Base-by-base conservation (phyloP, 2,329 filamentous ascomycete genomes). In the Ramularia endophylla region DNA sequence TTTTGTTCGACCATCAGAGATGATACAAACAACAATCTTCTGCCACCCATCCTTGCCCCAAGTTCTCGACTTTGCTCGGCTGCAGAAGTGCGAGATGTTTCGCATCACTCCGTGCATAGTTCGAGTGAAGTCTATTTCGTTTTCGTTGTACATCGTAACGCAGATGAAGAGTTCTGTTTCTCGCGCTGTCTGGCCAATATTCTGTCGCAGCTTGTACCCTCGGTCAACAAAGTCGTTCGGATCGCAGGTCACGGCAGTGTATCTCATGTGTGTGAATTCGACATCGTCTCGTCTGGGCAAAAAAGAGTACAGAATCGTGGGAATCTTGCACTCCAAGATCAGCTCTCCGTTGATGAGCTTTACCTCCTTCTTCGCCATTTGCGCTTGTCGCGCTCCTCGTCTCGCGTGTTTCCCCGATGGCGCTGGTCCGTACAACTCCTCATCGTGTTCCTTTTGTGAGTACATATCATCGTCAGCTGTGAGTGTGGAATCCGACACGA, bases 61-160 rank as follows among this genome's bases (percentile, higher is more conserved):
- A 0, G 89, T 97, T 44, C 92, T 80, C 5, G 88, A 95, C 63
- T 92, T 90, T 40, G 83, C 85, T 39, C 92, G 82, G 15, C 83
- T 87, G 71, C 92, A 98, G 66, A 98, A 95, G 63, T 97, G 92
- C 11, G 86, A 81, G 56, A 98, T 90, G 63, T 98, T 98, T 64
- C 94, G 88, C 86, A 98, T 94, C 42, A 98, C 87, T 41, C 90
- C 92, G 63, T 97, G 87, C 90, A 98, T 97, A 1, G 92, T 98
- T 34, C 92, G 80, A 5, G 92, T 95, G 57, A 98, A 98, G 60
- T 88, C 80, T 56, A 95, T 87, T 61, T 97, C 92, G 65, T 95
- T 86, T 67, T 98, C 92, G 65, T 98, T 98, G 71, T 95, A 97
- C 92, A 97, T 97, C 55, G 92, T 98, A 47, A 98, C 74, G 62